These are phyloP conservation scores for Fusarium beomiforme DNA, from an alignment of 2,329 filamentous ascomycete genomes.

Conservation along the genomic window DNA sequence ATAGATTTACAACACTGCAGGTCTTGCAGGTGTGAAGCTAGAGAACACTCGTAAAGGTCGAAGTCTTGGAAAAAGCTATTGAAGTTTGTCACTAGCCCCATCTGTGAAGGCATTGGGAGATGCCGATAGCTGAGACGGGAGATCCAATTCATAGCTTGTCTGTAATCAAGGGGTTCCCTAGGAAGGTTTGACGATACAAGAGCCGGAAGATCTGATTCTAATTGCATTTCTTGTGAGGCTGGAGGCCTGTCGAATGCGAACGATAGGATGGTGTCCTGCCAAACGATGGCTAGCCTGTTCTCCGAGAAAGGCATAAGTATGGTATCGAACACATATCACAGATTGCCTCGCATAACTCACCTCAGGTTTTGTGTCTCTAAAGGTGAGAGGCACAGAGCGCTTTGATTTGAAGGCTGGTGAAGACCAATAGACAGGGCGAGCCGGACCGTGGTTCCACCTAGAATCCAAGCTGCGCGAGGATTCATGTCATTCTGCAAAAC, in stretches of 20 bases:
- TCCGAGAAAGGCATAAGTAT: neutral
- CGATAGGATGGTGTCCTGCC: conserved; percentile 33
- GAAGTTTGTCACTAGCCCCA: neutral
- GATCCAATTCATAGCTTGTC: conserved; percentile 32
- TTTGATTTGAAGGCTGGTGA: conserved; percentile 1
- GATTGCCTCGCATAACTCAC: neutral
- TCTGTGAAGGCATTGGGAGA: neutral
- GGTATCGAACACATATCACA: accelerated
- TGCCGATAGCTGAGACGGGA: conserved; percentile 11
- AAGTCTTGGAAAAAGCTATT: neutral
- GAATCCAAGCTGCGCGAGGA: conserved; percentile 32
- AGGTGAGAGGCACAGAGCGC: neutral
- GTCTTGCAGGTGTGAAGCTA: neutral
- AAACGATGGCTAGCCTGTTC: conserved; percentile 25
- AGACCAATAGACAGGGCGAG: conserved; percentile 26
- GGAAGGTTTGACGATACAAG: neutral
- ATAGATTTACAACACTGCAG: conserved; percentile 11
- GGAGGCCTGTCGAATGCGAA: conserved; percentile 29
- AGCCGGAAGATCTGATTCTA: conserved; percentile 5
- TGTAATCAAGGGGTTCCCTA: conserved; percentile 1
- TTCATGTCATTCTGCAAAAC: conserved; percentile 35
- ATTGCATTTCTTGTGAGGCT: conserved; percentile 23
- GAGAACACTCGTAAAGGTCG: neutral
- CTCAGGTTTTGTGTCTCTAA: conserved; percentile 16
- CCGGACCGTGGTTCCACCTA: conserved; percentile 29